Evolutionary conservation across 495 filamentous ascomycete species (phyloP).

Genomic region (Annulohypoxylon maeteangense): DNA sequence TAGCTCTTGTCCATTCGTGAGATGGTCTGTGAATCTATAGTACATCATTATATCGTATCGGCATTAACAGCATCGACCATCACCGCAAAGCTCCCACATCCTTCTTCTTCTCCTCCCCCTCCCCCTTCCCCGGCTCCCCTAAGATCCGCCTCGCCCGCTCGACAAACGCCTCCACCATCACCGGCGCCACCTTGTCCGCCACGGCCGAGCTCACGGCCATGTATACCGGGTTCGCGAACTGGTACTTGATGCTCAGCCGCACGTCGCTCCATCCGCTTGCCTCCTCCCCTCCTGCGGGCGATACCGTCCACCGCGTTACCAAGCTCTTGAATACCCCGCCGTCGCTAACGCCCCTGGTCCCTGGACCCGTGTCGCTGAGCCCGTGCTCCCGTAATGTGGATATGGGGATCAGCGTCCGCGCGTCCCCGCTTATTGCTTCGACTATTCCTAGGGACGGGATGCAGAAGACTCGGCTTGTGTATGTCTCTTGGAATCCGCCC

Average conservation of each 20-base stretch:
- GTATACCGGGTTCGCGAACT: conserved; percentile 87
- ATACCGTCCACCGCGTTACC: conserved; percentile 78
- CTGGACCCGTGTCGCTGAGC: neutral
- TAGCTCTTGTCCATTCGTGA: neutral
- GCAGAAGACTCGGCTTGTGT: conserved; percentile 80
- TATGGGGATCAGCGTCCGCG: conserved; percentile 52
- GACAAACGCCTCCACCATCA: conserved; percentile 96
- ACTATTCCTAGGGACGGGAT: conserved; percentile 69
- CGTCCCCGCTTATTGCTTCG: conserved; percentile 79
- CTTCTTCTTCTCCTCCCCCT: neutral
- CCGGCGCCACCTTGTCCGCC: conserved; percentile 81
- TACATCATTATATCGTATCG: conserved; percentile 21
- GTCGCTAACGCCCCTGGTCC: conserved; percentile 34
- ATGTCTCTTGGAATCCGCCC: conserved; percentile 81
- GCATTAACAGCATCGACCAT: neutral
- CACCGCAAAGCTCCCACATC: conserved; percentile 26
- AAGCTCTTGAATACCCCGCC: conserved; percentile 78
- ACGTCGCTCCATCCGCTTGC: conserved; percentile 73
- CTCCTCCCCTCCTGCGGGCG: conserved; percentile 51
- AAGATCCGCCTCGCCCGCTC: conserved; percentile 72
- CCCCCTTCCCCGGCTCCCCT: conserved; percentile 44
- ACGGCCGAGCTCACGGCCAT: conserved; percentile 79
- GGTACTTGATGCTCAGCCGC: conserved; percentile 75
- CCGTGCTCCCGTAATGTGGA: conserved; percentile 54
- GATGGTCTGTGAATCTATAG: neutral